Base-by-base conservation (phyloP, 2,329 filamentous ascomycete genomes). In the Fusarium sp. region DNA sequence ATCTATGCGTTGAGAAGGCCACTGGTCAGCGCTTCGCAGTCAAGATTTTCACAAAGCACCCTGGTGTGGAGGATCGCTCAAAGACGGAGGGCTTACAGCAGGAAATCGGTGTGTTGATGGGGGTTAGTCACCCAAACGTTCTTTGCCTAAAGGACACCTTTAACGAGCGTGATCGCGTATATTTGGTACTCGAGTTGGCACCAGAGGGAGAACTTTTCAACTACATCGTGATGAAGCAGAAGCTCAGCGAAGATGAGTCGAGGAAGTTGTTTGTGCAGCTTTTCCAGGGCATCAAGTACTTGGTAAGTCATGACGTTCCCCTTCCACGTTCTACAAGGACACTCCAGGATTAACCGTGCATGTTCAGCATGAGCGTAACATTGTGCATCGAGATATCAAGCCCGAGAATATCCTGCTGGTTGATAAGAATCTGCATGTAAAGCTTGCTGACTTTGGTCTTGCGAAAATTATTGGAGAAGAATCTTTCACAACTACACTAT, bases 401-500 rank as follows among this genome's bases (percentile, higher is more conserved):
- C 96, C 95, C 1, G 96, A 98, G 81, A 98, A 98, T 79, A 98
- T 99, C 39, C 85, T 99, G 14, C 85, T 99, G 41, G 91, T 93
- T 10, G 94, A 98, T 83, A 94, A 94, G 79, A 88, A 96, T 39
- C 85, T 98, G 35, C 91, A 92, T 67, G 92, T 98, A 73, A 99
- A 99, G 84, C 85, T 99, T 70, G 96, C 95, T 26, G 96, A 99
- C 82, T 99, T 99, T 83, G 96, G 96, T 51, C 88, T 99, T 42
- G 96, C 96, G 47, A 99, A 99, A 84, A 98, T 99, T 75, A 98
- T 99, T 75, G 97, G 97, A 72, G 96, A 99, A 81, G 95, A 98
- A 80, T 98, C 96, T 0, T 99, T 99, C 81, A 98, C 96, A 3
- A 98, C 95, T 0, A 98, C 96, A 2, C 85, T 99, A 72, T 96